phyloP scores from a whole-genome alignment of 768 basidiomycete genomes.

The Scleroderma citrinum region DNA sequence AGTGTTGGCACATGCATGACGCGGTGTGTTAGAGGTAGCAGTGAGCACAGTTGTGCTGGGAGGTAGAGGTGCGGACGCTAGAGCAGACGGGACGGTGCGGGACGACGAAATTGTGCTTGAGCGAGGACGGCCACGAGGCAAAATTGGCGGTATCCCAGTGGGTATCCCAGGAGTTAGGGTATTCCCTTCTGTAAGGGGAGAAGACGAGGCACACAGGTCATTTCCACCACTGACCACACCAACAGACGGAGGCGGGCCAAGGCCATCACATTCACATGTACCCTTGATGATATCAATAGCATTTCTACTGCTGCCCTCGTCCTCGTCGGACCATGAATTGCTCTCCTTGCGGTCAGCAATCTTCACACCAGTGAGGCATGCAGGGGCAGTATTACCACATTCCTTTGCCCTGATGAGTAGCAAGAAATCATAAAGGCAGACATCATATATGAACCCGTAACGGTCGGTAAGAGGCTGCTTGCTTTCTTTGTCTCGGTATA shows the following conservation, averaged over 20 bases:
- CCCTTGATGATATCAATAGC: conserved; percentile 36
- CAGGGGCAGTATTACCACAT: conserved; percentile 71
- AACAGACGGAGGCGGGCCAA: conserved; percentile 4
- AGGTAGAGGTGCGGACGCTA: conserved; percentile 5
- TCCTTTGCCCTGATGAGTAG: conserved; percentile 68
- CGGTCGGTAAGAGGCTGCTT: conserved; percentile 72
- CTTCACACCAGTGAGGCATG: conserved; percentile 81
- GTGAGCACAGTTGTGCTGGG: conserved; percentile 48
- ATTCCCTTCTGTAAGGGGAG: conserved; percentile 14
- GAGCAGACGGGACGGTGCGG: conserved; percentile 10
- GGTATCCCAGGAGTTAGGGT: conserved; percentile 26
- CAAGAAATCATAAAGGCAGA: conserved; percentile 74
- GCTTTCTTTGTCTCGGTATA: conserved; percentile 45
- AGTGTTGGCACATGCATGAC: conserved; percentile 70
- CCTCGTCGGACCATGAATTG: conserved; percentile 70
- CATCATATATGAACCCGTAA: conserved; percentile 88
- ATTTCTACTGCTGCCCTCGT: conserved; percentile 34
- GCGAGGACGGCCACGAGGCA: conserved; percentile 44
- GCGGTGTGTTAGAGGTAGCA: conserved; percentile 57
- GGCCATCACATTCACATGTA: conserved; percentile 37
- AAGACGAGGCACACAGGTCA: conserved; percentile 7
- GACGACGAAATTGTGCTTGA: conserved; percentile 33
- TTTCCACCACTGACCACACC: conserved; percentile 9
- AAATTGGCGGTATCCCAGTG: conserved; percentile 40
- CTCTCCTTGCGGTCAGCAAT: conserved; percentile 80